phyloP scores from a whole-genome alignment of 768 basidiomycete species.

The Mycena vulgaris region DNA sequence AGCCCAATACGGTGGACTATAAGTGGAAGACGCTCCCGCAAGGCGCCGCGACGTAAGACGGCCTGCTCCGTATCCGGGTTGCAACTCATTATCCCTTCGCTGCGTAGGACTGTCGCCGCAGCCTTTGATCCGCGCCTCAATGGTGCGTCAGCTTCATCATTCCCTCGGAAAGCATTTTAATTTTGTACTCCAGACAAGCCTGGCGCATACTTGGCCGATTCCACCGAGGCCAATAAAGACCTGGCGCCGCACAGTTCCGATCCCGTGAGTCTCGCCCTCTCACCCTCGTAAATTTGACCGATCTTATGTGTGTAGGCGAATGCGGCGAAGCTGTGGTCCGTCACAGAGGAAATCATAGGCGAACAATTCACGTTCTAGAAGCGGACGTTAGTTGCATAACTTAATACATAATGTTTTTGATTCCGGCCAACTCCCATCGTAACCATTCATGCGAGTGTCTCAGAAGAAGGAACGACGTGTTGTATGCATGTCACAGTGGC shows the following conservation, averaged over 20 bases:
- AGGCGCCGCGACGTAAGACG: slow-evolving; percentile 17
- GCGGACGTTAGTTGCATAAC: too few relatives aligned
- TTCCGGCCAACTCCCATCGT: too few relatives aligned
- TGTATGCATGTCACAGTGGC: too few relatives aligned
- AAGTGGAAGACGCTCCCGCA: slow-evolving; percentile 20
- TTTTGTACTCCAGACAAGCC: not conserved
- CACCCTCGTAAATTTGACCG: not conserved
- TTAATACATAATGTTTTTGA: too few relatives aligned
- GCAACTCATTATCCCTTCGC: not conserved
- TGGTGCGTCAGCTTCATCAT: not conserved
- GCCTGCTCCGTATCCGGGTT: too few relatives aligned
- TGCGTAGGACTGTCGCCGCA: not conserved
- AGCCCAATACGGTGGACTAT: not conserved
- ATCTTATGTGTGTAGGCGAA: not conserved
- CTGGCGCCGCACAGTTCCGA: not conserved
- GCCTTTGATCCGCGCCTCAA: slow-evolving; percentile 8
- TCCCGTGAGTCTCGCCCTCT: not conserved
- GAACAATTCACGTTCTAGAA: slow-evolving; percentile 14
- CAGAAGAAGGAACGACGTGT: too few relatives aligned
- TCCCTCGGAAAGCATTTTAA: too few relatives aligned
- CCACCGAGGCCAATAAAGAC: not conserved
- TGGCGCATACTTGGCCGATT: slow-evolving; percentile 12
- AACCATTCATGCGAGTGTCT: too few relatives aligned
- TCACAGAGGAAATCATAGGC: slow-evolving; percentile 15
- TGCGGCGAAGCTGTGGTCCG: slow-evolving; percentile 2